A percentile compares a stretch with the other conserved stretches of the same genome.
phyloP scores from a whole-genome alignment of 2,329 filamentous ascomycete species.

The Aspergillus glaucus region DNA sequence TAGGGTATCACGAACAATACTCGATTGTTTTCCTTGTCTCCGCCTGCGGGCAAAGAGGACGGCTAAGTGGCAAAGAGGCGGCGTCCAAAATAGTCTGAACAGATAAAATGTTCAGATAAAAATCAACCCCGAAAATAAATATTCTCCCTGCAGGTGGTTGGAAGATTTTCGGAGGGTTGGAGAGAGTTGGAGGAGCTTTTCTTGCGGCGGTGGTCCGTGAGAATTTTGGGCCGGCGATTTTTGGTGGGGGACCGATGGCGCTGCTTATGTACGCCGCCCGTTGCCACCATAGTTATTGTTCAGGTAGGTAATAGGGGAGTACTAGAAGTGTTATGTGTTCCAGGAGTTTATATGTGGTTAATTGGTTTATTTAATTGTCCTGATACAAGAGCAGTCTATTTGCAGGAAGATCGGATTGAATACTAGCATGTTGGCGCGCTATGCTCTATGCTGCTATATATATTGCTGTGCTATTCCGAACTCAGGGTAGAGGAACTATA shows the following conservation, averaged over 20 bases:
- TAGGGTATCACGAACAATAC: conserved; percentile 7
- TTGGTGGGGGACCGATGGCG: conserved; percentile 14
- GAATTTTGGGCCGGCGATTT: conserved; percentile 14
- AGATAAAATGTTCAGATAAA: not conserved
- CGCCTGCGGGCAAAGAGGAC: not conserved
- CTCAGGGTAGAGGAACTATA: not conserved
- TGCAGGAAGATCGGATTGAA: too few species aligned
- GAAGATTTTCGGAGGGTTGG: not conserved
- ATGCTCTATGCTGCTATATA: not conserved
- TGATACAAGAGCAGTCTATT: too few species aligned
- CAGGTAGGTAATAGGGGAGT: not conserved
- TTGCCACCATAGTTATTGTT: not conserved
- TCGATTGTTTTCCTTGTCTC: not conserved
- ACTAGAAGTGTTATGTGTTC: not conserved
- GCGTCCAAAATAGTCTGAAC: not conserved
- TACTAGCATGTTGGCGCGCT: not conserved
- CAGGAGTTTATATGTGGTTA: too few species aligned
- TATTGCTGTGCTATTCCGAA: not conserved
- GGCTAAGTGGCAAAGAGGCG: not conserved
- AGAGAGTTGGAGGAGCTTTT: not conserved
- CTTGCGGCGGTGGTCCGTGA: conserved; percentile 7
- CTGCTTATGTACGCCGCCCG: not conserved
- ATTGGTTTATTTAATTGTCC: too few species aligned
- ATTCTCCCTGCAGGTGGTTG: not conserved
- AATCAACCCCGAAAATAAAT: not conserved